A percentile compares a stretch with the other conserved stretches of the same genome.
These are phyloP conservation scores for Aspergillus texensis DNA, from an alignment of 2,329 filamentous ascomycete genomes.

Conservation along the genomic window DNA sequence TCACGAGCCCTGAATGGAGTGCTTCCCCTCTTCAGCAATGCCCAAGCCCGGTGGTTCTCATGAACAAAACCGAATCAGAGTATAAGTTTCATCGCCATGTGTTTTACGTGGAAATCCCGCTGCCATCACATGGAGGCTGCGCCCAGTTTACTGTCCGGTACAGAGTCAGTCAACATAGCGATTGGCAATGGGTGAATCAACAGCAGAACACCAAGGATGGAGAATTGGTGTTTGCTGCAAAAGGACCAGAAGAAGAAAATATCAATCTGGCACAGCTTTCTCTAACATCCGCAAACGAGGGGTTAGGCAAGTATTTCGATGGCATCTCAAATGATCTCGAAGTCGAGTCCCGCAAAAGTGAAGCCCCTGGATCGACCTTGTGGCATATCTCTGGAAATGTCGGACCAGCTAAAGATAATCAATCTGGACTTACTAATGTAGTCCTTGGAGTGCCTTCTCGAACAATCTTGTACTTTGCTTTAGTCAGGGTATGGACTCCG, in stretches of 20 bases:
- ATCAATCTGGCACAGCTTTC: slow-evolving; percentile 6
- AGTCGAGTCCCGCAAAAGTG: slow-evolving; percentile 39
- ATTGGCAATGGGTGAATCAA: slow-evolving; percentile 51
- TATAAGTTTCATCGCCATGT: slow-evolving; percentile 37
- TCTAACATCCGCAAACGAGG: slow-evolving; percentile 12
- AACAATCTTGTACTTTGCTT: slow-evolving; percentile 74
- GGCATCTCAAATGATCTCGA: slow-evolving; percentile 37
- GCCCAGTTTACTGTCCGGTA: slow-evolving; percentile 49
- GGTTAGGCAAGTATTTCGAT: slow-evolving; percentile 38
- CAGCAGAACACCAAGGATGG: slow-evolving; percentile 43
- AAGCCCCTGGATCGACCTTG: slow-evolving; percentile 44
- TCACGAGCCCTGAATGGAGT: slow-evolving; percentile 59
- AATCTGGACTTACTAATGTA: slow-evolving; percentile 60
- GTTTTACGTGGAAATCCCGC: slow-evolving; percentile 33
- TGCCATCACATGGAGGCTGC: slow-evolving; percentile 32
- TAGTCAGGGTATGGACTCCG: slow-evolving; percentile 76
- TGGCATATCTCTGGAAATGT: slow-evolving; percentile 61
- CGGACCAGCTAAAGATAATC: slow-evolving; percentile 53
- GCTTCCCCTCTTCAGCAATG: slow-evolving; percentile 58
- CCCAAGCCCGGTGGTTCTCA: slow-evolving; percentile 27
- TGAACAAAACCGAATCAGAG: slow-evolving; percentile 24
- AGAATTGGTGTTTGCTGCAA: slow-evolving; percentile 44
- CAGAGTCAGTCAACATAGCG: slow-evolving; percentile 35
- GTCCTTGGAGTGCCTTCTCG: slow-evolving; percentile 67
- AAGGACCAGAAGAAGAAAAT: slow-evolving; percentile 13